Base-by-base conservation (phyloP, 2,329 filamentous ascomycete species). In the Claviceps sp. region DNA sequence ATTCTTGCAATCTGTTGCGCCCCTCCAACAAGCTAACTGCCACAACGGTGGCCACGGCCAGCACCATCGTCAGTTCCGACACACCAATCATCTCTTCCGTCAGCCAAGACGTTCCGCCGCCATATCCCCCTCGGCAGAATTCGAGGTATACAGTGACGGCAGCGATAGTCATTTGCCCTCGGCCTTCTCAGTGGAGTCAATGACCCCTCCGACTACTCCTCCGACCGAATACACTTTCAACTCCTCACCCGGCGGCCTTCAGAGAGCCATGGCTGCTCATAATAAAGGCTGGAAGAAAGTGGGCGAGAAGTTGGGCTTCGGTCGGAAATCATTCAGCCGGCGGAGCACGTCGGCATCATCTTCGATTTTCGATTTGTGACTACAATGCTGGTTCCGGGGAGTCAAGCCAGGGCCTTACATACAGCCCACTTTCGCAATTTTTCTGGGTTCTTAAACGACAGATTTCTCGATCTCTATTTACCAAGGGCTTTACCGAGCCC, bases 181-280 rank as follows among this genome's bases (percentile, higher is more conserved):
- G 48, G 26, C 26, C 26, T 30, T 30, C 26, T 64, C 68, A 26
- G 70, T 73, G 54, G 83, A 84, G 61, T 84, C 76, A 3, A 82
- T 88, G 73, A 89, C 86, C 3, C 86, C 86, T 0, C 85, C 85
- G 1, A 87, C 78, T 2, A 87, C 82, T 3, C 84, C 86, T 38
- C 84, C 85, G 0, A 78, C 78, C 0, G 77, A 82, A 55, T 80
- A 74, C 68, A 64, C 68, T 3, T 76, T 78, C 56, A 68, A 68
- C 55, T 65, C 72, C 1, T 77, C 77, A 5, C 75, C 76, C 0
- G 74, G 72, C n/a, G 70, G 73, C 14, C 65, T 80, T 22, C 75
- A 79, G 48, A 71, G 75, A 52, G 76, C 76, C 14, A 70, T 79
- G 48, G 73, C 73, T 39, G 74, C 74, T 2, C 74, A 77, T 59